Evolutionary conservation across 768 basidiomycete species (phyloP).

Genomic region (Suillus plorans): DNA sequence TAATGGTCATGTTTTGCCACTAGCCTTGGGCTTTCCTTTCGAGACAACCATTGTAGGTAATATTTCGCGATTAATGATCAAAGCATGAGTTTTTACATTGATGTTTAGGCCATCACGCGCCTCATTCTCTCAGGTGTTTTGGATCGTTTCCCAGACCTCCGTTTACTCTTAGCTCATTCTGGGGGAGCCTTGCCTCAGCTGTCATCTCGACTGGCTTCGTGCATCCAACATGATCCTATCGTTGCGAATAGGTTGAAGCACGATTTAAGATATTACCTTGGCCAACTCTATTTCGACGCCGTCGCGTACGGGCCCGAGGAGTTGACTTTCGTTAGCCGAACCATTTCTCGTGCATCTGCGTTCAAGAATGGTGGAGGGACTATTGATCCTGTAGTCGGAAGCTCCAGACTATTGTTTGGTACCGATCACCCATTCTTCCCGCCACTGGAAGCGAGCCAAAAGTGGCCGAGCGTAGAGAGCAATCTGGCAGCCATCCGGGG

Average conservation of each 20-base stretch:
- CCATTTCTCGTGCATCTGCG: conserved; percentile 57
- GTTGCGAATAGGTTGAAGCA: conserved; percentile 73
- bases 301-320: conserved; percentile 90
- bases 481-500: conserved; percentile 78
- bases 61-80: background rate
- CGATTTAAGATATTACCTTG: conserved; percentile 83
- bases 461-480: conserved; percentile 84
- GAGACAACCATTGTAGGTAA: conserved; percentile 80
- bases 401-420: conserved; percentile 70
- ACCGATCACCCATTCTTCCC: conserved; percentile 94
- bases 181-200: conserved; percentile 83
- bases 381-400: conserved; percentile 41
- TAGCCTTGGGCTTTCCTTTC: conserved; percentile 87
- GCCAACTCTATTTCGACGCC: conserved; percentile 79
- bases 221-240: conserved; percentile 82
- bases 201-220: conserved; percentile 82
- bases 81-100: background rate
- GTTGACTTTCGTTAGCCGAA: conserved; percentile 72
- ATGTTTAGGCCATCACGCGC: conserved; percentile 61
- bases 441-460: conserved; percentile 62
- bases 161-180: conserved; percentile 82
- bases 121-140: conserved; percentile 79
- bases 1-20: conserved; percentile 86
- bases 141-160: conserved; percentile 75
- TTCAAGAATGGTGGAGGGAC: conserved; percentile 40